Percentiles rank a stretch among this genome's conserved stretches.
These are phyloP conservation scores for Cadophora gregata DNA, from an alignment of 2,329 filamentous ascomycete species.

Conservation along the genomic window DNA sequence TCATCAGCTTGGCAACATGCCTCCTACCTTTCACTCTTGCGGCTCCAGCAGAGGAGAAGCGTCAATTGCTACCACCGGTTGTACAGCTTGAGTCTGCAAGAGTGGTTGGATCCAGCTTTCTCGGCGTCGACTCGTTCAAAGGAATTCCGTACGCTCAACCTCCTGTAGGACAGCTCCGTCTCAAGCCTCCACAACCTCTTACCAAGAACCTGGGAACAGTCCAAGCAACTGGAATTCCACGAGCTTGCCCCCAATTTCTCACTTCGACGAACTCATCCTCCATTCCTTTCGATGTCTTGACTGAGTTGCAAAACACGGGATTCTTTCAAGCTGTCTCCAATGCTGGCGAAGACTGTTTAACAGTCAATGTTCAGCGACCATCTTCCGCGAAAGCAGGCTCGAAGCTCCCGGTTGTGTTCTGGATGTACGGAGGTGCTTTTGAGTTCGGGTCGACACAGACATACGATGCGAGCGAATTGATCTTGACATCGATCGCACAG, in stretches of 20 bases:
- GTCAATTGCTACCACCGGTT: conserved; percentile 13
- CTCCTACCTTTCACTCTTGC: conserved; percentile 24
- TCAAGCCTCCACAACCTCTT: conserved; percentile 71
- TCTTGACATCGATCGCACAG: conserved; percentile 52
- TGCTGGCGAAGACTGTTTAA: conserved; percentile 69
- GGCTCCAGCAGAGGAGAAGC: conserved; percentile 25
- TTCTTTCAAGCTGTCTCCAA: conserved; percentile 61
- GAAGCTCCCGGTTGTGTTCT: conserved; percentile 71
- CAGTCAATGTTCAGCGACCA: conserved; percentile 64
- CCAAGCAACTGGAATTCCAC: conserved; percentile 61
- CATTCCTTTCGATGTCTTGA: conserved; percentile 51
- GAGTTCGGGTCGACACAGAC: conserved; percentile 57
- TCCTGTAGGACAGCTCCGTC: conserved; percentile 68
- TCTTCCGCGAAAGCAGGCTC: conserved; percentile 57
- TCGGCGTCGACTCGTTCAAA: conserved; percentile 33
- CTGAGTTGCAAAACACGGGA: conserved; percentile 58
- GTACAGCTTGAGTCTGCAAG: conserved; percentile 25
- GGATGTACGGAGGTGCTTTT: conserved; percentile 74
- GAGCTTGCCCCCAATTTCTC: conserved; percentile 75
- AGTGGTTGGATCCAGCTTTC: conserved; percentile 28
- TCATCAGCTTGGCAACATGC: conserved; percentile 23
- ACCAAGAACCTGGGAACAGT: conserved; percentile 63
- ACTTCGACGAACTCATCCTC: conserved; percentile 43
- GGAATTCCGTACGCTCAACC: conserved; percentile 79
- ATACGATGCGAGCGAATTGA: conserved; percentile 58